Evolutionary conservation across 345 rosid species (phyloP), one percentile per base, ranked within the genome.

Genomic region (Geranium brycei): DNA sequence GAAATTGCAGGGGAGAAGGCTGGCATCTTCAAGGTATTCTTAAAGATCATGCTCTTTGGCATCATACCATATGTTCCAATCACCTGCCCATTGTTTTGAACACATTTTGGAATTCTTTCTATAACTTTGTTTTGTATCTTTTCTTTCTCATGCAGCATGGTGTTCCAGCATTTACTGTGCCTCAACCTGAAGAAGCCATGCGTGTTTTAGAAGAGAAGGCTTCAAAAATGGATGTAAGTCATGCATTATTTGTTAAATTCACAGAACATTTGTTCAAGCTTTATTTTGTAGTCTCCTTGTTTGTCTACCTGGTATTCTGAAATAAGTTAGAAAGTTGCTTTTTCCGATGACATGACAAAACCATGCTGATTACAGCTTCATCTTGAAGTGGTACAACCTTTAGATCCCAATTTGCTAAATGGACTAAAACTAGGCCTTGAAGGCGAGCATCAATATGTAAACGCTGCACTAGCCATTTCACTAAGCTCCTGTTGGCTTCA

Each of bases 1-100:
- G 78, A 85, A 87, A 93, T 93, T 75, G 97, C 97, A 64, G 92
- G 97, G 73, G 96, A 88, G 76, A 93, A 93, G 75, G 97, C 99
- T 80, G 97, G 99, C 57, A 90, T 93, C 72, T 81, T 88, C 69
- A 93, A 93, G 99, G 99, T 92, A 76, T 71, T 64, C 71, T 57
- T 66, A 58, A 35, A 32, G 19, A 66, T 7, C 40, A 41, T 47
- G 28, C 61, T 51, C 35, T 19, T 15, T 35, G n/a, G 31, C 68
- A 59, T 55, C 55, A 28, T 8, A 51, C 31, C 61, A 63, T 47
- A 23, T 10, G 17, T 60, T 59, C 18, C 15, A 11, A 15, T 57
- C 51, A 53, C 47, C 41, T 51, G 1, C 7, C 23, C 3, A 30
- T 69, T 28, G 47, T 30, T 57, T 69, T 60, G 51, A 12, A 16